Evolutionary conservation across 208 protist species (phyloP).

Genomic region (Wallacemonas collosoma): DNA sequence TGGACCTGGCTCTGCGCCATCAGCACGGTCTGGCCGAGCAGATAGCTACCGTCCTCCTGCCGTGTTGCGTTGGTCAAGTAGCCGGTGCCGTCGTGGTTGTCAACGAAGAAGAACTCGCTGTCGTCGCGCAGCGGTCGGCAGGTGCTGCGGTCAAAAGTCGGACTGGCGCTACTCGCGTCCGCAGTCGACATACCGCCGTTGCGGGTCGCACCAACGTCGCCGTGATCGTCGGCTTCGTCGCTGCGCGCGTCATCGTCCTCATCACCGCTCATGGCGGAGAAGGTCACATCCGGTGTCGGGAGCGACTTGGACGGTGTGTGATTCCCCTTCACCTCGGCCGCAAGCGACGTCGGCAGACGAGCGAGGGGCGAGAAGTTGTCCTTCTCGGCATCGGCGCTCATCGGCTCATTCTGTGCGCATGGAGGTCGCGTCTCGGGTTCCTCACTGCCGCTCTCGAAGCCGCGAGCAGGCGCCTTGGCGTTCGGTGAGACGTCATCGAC

Average conservation of each 20-base stretch:
- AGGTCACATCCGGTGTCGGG: neutral
- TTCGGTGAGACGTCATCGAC: conserved; percentile 7
- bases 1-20: conserved; percentile 34
- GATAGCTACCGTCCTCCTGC: conserved; percentile 46
- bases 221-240: neutral
- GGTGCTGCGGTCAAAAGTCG: conserved; percentile 9
- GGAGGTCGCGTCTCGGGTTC: neutral
- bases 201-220: neutral
- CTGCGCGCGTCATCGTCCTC: neutral
- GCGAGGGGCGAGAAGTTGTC: conserved; percentile 4
- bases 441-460: neutral
- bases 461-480: neutral
- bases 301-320: conserved; percentile 4
- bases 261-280: neutral
- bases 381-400: neutral
- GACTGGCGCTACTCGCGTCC: neutral
- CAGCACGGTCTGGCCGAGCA: conserved; percentile 52
- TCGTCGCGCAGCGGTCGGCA: neutral
- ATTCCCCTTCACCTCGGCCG: neutral
- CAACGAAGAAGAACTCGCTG: conserved; percentile 53
- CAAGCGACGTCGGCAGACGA: conserved; percentile 3
- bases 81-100: conserved; percentile 64
- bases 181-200: neutral
- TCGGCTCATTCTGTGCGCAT: neutral
- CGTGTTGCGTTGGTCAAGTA: conserved; percentile 48